A percentile compares a stretch with the other conserved stretches of the same genome.
phyloP scores from a whole-genome alignment of 1,284 basidiomycete species.

The Sphagnurus paluster region DNA sequence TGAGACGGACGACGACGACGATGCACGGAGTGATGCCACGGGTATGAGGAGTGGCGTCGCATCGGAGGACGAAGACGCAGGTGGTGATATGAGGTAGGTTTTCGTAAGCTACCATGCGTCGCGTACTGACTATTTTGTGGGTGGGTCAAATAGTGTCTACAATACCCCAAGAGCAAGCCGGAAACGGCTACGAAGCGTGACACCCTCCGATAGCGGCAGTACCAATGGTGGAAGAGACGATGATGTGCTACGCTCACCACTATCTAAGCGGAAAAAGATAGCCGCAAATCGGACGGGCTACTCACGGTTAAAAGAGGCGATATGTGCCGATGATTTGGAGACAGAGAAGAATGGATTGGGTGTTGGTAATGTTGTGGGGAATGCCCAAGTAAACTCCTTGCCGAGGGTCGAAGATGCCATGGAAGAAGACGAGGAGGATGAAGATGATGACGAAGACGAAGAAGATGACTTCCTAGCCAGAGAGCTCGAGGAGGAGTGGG shows the following conservation, averaged over 20 bases:
- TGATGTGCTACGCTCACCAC: slow-evolving; percentile 57
- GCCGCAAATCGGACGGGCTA: slow-evolving; percentile 59
- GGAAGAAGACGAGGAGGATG: slow-evolving; percentile 39
- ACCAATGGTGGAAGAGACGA: slow-evolving; percentile 35
- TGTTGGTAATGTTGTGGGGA: slow-evolving; percentile 2
- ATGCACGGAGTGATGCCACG: slow-evolving; percentile 32
- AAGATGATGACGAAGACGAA: slow-evolving; percentile 48
- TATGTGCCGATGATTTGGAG: slow-evolving; percentile 57
- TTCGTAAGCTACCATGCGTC: neutral
- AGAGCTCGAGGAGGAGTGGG: slow-evolving; percentile 72
- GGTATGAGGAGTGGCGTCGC: slow-evolving; percentile 52
- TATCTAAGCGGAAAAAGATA: slow-evolving; percentile 76
- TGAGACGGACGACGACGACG: slow-evolving; percentile 68
- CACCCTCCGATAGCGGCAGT: slow-evolving; percentile 56
- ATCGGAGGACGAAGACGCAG: slow-evolving; percentile 19
- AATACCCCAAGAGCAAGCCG: slow-evolving; percentile 52
- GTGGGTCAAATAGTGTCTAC: slow-evolving; percentile 36
- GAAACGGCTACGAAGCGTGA: slow-evolving; percentile 70
- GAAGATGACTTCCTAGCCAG: slow-evolving; percentile 75
- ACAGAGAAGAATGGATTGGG: neutral
- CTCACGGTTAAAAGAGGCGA: slow-evolving; percentile 66
- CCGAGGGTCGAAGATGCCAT: slow-evolving; percentile 19
- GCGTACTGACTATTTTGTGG: slow-evolving; percentile 7
- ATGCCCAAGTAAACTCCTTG: slow-evolving; percentile 5
- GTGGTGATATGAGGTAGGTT: slow-evolving; percentile 44